Base-by-base conservation (phyloP, 371 early-diverging fungal species). In the Synchytrium microbalum region DNA sequence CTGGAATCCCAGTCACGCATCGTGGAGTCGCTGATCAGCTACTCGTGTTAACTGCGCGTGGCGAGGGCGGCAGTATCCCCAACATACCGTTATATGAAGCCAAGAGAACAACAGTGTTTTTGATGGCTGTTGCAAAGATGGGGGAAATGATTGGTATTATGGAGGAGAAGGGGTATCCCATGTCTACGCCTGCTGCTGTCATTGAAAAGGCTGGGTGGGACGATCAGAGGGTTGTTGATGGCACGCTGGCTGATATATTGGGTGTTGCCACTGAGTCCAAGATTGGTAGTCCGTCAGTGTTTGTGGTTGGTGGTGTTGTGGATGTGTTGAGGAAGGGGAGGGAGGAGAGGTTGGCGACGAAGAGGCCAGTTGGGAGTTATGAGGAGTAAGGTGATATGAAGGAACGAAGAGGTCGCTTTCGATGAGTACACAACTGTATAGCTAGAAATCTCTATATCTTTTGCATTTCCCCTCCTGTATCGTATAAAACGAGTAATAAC, bases 21-120 rank as follows among this genome's bases (percentile, higher is more conserved):
- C 80, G 92, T 28, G 91, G 90, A 16, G 87, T 88, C 2, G 90
- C 93, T 2, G 88, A 90, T 59, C 91, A 91, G 66, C 83, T 93
- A 5, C 76, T 92, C 32, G 82, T 93, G 27, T 79, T 86, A 13
- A 91, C 92, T 1, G 92, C 90, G 46, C 82, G 85, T 51, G 81
- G 84, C 31, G 81, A 66, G 16, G 85, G 88, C 32, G 89, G 89
- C 8, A 71, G 73, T 2, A 78, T 86, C 67, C 90, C 91, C 19
- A 74, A 83, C 32, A 70, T 89, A 1, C 91, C 92, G 0, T 33
- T 63, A 0, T 92, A 81, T 62, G 68, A 79, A 30, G 60, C 72
- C 24, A 79, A 80, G 27, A 79, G 88, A 55, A 91, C 92, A 1
- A 72, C 87, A 2, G 89, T 92, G 1, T 74, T 90, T 3, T 71